These are phyloP conservation scores for Penicillium canescens DNA, from an alignment of 495 filamentous ascomycete genomes.

Conservation along the genomic window DNA sequence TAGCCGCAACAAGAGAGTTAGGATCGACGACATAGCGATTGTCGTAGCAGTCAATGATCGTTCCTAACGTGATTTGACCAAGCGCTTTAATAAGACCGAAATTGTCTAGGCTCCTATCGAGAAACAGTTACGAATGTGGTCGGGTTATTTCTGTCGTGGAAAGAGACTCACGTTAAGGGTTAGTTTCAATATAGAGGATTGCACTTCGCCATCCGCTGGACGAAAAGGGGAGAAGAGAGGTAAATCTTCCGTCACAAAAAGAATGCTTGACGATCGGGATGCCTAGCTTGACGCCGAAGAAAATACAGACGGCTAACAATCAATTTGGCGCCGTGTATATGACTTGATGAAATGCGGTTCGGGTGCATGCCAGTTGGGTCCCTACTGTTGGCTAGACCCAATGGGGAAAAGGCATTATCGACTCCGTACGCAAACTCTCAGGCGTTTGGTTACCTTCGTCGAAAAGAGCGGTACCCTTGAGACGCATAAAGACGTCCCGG, in stretches of 20 bases:
- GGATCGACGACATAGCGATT: not conserved
- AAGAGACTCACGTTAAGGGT: not conserved
- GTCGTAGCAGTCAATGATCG: constrained; percentile 17
- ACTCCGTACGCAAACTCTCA: constrained; percentile 24
- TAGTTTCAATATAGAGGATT: not conserved
- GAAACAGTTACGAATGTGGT: not conserved
- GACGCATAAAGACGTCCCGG: constrained; percentile 28
- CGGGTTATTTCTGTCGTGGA: no score
- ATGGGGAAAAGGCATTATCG: constrained; percentile 33
- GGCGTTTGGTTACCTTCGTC: constrained; percentile 20
- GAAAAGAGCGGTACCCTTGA: constrained; percentile 20
- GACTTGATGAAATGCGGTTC: constrained; percentile 30
- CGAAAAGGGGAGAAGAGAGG: constrained; percentile 22
- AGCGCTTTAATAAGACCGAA: constrained; percentile 11
- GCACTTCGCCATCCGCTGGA: not conserved
- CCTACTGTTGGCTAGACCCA: constrained; percentile 34
- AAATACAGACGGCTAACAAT: constrained; percentile 18
- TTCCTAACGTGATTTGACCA: constrained; percentile 15
- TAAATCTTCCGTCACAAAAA: constrained; percentile 14
- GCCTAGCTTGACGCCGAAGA: constrained; percentile 4
- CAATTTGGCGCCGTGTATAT: constrained; percentile 30
- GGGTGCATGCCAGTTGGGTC: constrained; percentile 20
- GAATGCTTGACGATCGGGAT: no score
- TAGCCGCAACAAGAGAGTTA: constrained; percentile 1
- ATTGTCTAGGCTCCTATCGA: constrained; percentile 9